Base-by-base conservation (phyloP, 1,139 yeast genomes). In the Schizosaccharomyces versatilis region DNA sequence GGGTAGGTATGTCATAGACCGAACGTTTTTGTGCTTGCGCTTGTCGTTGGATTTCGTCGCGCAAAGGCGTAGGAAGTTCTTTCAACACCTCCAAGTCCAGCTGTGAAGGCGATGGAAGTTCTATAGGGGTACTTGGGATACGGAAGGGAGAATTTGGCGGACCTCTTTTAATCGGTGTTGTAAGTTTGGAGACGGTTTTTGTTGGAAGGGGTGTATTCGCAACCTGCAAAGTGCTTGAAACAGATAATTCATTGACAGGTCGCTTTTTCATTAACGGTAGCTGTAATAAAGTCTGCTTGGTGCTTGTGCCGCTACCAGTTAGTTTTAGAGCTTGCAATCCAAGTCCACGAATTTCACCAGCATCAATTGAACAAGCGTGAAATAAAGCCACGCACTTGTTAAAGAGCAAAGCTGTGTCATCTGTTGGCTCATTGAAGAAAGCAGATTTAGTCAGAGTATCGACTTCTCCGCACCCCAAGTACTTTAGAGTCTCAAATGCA, bases 401-500 rank as follows among this genome's bases (percentile, higher is more conserved):
- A n/a, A 6, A 15, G 3, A 52, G 14, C 10, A 36, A 15, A 17
- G 15, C 47, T 62, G 72, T 63, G 54, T 80, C 84, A 61, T 77
- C 73, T 0, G 94, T 80, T 1, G 81, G 72, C 0, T 75, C 66
- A 0, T 86, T 86, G n/a, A 85, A 63, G 51, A 72, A 70, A 1
- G 81, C 70, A 1, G 81, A 71, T 61, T 78, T 80, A 54, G 79
- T 77, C 19, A 74, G 67, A 47, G 79, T 71, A 54, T 80, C 84
- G 65, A 95, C 85, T 15, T 65, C 63, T 0, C 98, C 97, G 77
- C 82, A 78, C 0, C 98, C 98, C 62, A 90, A 61, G 65, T 71
- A 80, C 63, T 90, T 90, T 1, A 84, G 75, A 0, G 96, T 84
- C 14, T 77, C 76, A 1, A 79, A 64, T 0, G 94, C 86, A 0